Base-by-base conservation (phyloP, 495 filamentous ascomycete genomes). In the Letharia columbiana region DNA sequence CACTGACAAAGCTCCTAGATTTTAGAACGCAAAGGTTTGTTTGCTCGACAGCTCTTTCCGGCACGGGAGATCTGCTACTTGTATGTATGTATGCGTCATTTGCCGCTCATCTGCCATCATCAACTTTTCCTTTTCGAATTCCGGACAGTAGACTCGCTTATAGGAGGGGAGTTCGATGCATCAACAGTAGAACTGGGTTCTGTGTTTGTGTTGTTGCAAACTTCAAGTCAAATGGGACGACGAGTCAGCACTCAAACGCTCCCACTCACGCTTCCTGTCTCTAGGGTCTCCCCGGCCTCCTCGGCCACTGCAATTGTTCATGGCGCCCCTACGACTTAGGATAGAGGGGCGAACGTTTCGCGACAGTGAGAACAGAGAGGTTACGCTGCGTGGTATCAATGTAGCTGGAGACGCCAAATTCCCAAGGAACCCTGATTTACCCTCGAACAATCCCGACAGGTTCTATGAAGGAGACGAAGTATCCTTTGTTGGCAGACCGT, bases 401-500 rank as follows among this genome's bases (percentile, higher is more conserved):
- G 81, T 84, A 61, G 85, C 86, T 23, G 85, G 80, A 23, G 87
- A 90, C 72, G 81, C 83, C 64, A 90, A 90, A 70, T 83, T 84
- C 58, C 93, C 93, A 20, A 89, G 84, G 68, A 77, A 78, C 18
- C 93, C 93, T 20, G 81, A 96, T 67, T 79, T 89, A 35, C 91
- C 92, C 2, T 95, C 94, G 9, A 88, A 94, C 74, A 77, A 89
- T 31, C 68, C 80, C 18, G 84, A 92, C 31, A 77, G 86, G 65
- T 98, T 98, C 80, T 97, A 93, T 72, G 90, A 98, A 49, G 94
- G 86, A 65, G 95, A 98, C 75, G 84, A 86, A 72, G 89, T 97
- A 62, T 96, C 90, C 41, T 98, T 98, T 72, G 86, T 92, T 65
- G 86, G 84, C 42, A 84, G 91, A 23, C 94, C 94, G 0, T 98